Conservation (phyloP, 2,329 filamentous ascomycete genomes). For the Sporothrix pseudoabietina region DNA sequence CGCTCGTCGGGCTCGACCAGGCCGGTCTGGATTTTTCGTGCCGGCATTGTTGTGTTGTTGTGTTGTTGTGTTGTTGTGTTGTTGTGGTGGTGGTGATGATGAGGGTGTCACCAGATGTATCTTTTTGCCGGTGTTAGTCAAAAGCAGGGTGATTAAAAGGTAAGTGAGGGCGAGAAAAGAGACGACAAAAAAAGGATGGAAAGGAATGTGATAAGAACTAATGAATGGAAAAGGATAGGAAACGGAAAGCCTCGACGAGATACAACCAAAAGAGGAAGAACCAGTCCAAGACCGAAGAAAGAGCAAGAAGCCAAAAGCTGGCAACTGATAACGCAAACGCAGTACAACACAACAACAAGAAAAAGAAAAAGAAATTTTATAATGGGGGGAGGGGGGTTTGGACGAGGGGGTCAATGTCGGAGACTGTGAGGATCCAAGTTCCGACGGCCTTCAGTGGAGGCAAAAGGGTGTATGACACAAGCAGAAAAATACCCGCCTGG, state of each 20-base stretch:
- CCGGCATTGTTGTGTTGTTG: constrained; percentile 2
- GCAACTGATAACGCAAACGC: constrained; percentile 10
- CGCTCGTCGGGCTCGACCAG: constrained; percentile 24
- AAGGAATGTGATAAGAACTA: neutral
- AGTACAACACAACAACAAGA: neutral
- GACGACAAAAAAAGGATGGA: neutral
- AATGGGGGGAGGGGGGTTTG: neutral
- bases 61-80: too few species aligned
- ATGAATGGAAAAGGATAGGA: neutral
- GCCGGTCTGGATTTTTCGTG: neutral
- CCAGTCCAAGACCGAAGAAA: neutral
- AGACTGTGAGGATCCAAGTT: neutral
- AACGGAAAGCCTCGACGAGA: neutral
- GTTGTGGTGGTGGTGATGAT: neutral
- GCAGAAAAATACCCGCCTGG: constrained; percentile 11
- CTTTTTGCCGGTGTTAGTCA: neutral
- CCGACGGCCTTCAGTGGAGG: neutral
- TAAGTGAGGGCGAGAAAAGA: neutral
- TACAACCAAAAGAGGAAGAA: neutral
- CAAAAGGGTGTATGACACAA: neutral
- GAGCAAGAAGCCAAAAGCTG: neutral
- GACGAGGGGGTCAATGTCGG: neutral
- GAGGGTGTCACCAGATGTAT: neutral
- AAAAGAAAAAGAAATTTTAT: neutral
- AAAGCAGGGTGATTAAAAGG: neutral